phyloP scores from a whole-genome alignment of 2,329 filamentous ascomycete genomes.

The Rugonectria rugulosa region DNA sequence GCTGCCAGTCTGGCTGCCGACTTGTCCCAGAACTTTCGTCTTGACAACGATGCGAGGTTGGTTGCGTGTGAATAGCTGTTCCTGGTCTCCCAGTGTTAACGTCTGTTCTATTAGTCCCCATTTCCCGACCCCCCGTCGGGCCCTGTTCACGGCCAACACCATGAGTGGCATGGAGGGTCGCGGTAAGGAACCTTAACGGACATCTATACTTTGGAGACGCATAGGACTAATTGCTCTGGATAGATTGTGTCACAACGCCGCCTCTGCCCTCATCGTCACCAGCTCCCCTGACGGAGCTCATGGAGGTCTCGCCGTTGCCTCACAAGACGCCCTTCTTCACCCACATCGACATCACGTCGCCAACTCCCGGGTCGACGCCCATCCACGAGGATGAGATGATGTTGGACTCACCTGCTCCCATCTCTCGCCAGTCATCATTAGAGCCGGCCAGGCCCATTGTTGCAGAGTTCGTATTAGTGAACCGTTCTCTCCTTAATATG shows the following conservation, averaged over 20 bases:
- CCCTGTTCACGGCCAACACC: slow-evolving; percentile 51
- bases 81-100: slow-evolving; percentile 28
- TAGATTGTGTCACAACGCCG: slow-evolving; percentile 83
- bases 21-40: slow-evolving; percentile 94
- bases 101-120: slow-evolving; percentile 45
- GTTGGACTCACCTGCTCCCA: slow-evolving; percentile 64
- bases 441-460: slow-evolving; percentile 58
- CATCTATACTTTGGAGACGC: neutral
- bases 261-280: slow-evolving; percentile 86
- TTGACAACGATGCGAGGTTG: slow-evolving; percentile 85
- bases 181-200: slow-evolving; percentile 38
- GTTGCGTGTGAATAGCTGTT: slow-evolving; percentile 39
- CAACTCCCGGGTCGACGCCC: slow-evolving; percentile 67
- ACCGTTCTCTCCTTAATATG: slow-evolving; percentile 26
- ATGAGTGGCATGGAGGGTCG: slow-evolving; percentile 46
- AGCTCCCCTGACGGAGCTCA: slow-evolving; percentile 73
- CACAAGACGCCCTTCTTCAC: slow-evolving; percentile 78
- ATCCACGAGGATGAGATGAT: slow-evolving; percentile 57
- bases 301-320: slow-evolving; percentile 94
- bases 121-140: slow-evolving; percentile 52
- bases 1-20: slow-evolving; percentile 91
- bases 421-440: slow-evolving; percentile 54
- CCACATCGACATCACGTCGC: slow-evolving; percentile 74
- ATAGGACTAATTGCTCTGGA: slow-evolving; percentile 36
- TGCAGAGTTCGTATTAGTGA: slow-evolving; percentile 58